A percentile compares a stretch with the other conserved stretches of the same genome.
Evolutionary conservation across 495 filamentous ascomycete genomes (phyloP).

Genomic region (Penicillium malachiteum): DNA sequence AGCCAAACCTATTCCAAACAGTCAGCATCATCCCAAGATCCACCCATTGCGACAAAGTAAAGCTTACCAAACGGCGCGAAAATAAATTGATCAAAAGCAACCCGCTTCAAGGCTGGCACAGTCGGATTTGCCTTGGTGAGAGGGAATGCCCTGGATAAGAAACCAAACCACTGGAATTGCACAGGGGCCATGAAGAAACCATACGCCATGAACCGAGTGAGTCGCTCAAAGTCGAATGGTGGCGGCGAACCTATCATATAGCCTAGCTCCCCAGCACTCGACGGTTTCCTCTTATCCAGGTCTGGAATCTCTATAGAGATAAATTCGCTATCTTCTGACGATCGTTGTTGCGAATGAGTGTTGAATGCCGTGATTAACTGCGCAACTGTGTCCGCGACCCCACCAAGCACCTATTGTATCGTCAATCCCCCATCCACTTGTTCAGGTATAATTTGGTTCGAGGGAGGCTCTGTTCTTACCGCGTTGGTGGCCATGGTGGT

Average conservation of each 20-base stretch:
- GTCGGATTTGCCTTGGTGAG: conserved; percentile 74
- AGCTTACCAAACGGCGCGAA: conserved; percentile 84
- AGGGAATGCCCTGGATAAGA: conserved; percentile 81
- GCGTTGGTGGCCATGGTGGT: conserved; percentile 99
- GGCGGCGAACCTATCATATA: conserved; percentile 65
- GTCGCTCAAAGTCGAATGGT: conserved; percentile 91
- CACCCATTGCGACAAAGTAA: background rate
- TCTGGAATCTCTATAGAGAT: conserved; percentile 88
- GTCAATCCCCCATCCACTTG: conserved; percentile 11
- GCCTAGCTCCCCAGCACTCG: conserved; percentile 64
- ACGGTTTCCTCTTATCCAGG: conserved; percentile 78
- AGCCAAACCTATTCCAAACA: conserved; percentile 60
- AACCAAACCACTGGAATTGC: conserved; percentile 96
- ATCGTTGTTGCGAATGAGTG: conserved; percentile 58
- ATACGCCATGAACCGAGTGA: conserved; percentile 93
- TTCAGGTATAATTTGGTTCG: background rate
- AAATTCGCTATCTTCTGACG: conserved; percentile 62
- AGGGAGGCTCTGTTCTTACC: conserved; percentile 47
- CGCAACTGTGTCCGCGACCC: conserved; percentile 92
- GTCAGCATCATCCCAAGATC: conserved; percentile 8
- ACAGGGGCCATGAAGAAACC: conserved; percentile 93
- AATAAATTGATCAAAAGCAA: conserved; percentile 90
- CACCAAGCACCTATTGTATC: conserved; percentile 66
- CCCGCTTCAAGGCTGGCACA: conserved; percentile 79
- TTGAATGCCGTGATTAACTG: conserved; percentile 87